These are phyloP conservation scores for Breviolum minutum DNA, from an alignment of 73 alveolate genomes.

Conservation along the genomic window DNA sequence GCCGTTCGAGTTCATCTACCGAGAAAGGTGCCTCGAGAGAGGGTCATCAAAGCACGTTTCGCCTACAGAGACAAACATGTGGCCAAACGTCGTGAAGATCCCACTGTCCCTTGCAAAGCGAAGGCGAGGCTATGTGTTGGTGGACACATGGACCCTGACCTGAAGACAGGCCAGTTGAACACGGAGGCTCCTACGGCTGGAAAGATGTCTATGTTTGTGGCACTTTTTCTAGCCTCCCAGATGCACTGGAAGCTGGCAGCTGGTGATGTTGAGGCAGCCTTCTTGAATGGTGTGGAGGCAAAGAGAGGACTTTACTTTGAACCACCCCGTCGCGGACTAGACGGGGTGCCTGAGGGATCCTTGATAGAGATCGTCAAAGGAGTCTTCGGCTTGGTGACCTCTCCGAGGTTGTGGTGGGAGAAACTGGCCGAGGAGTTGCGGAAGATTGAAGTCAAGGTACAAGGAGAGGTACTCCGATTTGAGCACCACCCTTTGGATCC, in stretches of 20 bases:
- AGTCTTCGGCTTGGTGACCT: not conserved
- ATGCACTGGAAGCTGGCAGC: not conserved
- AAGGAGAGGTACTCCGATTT: not conserved
- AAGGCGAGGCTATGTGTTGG: constrained; percentile 36
- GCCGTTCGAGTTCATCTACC: not conserved
- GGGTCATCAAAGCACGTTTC: not conserved
- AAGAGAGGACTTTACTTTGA: not conserved
- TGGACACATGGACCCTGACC: constrained; percentile 19
- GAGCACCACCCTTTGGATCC: not conserved
- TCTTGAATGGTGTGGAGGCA: constrained; percentile 18
- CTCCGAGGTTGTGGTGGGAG: constrained; percentile 31
- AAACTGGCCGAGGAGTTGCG: not conserved
- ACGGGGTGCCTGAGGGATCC: not conserved
- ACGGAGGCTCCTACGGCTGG: constrained; percentile 5
- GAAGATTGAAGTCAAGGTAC: not conserved
- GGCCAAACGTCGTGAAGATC: not conserved
- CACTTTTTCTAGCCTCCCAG: not conserved
- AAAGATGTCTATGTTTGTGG: not conserved
- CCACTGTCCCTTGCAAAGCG: not conserved
- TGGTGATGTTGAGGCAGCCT: constrained; percentile 37
- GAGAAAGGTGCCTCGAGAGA: too few species aligned
- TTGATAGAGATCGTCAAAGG: constrained; percentile 23
- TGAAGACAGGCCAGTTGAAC: not conserved
- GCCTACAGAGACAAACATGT: constrained; percentile 47
- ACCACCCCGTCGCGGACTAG: not conserved